Evolutionary conservation across 768 basidiomycete genomes (phyloP).

Genomic region (Cyclocybe cylindracea): DNA sequence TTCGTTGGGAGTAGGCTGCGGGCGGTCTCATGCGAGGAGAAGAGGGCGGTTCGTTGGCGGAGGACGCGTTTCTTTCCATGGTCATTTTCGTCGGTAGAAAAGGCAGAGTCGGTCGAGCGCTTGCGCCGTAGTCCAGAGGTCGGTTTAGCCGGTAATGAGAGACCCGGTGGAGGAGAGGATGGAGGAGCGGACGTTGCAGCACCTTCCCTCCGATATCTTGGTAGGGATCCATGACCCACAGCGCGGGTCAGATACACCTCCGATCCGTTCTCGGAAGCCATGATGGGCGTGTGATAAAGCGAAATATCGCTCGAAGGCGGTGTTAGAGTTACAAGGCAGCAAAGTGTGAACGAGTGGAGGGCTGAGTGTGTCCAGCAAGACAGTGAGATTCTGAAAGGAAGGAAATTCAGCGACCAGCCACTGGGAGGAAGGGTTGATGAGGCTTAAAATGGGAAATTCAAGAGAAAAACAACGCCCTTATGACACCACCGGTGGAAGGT

Average conservation of each 20-base stretch:
- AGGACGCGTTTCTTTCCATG: constrained; percentile 11
- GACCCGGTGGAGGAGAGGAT: constrained; percentile 2
- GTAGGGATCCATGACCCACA: constrained; percentile 10
- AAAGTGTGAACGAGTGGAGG: constrained; percentile 7
- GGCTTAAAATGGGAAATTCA: neutral
- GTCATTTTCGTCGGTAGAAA: constrained; percentile 8
- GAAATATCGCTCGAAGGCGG: neutral
- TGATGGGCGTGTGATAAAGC: constrained; percentile 3
- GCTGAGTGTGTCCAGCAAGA: constrained; percentile 2
- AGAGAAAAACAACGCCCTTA: constrained; percentile 12
- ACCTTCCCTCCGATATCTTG: constrained; percentile 10
- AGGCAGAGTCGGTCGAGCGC: constrained; percentile 13
- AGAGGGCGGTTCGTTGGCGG: constrained; percentile 14
- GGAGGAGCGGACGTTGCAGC: neutral
- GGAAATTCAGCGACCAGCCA: constrained; percentile 4
- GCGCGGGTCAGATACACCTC: constrained; percentile 16
- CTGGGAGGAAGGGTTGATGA: neutral
- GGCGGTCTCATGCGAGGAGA: constrained; percentile 10
- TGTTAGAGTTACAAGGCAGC: constrained; percentile 9
- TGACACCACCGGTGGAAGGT: constrained; percentile 11
- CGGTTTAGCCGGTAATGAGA: constrained; percentile 6
- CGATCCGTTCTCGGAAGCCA: constrained; percentile 12
- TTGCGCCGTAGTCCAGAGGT: constrained; percentile 10
- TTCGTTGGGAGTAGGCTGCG: constrained; percentile 8
- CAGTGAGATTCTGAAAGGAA: constrained; percentile 2